phyloP scores from a whole-genome alignment of 306 rosid genomes.

The Cucurbita pepo region DNA sequence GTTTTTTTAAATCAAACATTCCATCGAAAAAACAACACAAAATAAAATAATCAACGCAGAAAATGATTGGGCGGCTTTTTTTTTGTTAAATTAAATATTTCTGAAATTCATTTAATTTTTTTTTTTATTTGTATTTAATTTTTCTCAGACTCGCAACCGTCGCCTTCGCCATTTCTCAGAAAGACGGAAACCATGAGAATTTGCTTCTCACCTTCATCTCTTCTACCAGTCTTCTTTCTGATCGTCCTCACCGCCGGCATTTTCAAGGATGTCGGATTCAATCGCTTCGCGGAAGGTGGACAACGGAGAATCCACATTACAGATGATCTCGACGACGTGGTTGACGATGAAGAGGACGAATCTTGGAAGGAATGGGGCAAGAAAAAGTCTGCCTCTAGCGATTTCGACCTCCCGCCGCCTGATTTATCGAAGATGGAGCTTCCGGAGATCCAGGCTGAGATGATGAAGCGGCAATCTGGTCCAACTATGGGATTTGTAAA shows the following conservation, averaged over 20 bases:
- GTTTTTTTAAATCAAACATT: too few relatives aligned
- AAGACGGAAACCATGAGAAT: conserved; percentile 1
- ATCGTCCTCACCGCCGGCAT: conserved; percentile 11
- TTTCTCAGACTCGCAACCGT: neutral
- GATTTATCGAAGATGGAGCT: conserved; percentile 46
- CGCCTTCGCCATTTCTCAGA: conserved; percentile 2
- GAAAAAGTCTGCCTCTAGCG: conserved; percentile 26
- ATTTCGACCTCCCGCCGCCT: conserved; percentile 23
- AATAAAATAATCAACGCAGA: too few relatives aligned
- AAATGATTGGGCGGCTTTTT: too few relatives aligned
- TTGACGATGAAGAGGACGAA: conserved; percentile 87
- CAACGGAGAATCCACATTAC: conserved; percentile 56
- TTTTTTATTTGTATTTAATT: neutral
- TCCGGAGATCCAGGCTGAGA: conserved; percentile 65
- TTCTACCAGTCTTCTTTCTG: conserved; percentile 9
- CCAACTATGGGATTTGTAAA: conserved; percentile 70
- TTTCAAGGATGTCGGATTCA: conserved; percentile 7
- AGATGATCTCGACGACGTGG: conserved; percentile 75
- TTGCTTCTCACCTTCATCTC: neutral
- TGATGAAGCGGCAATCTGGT: conserved; percentile 52
- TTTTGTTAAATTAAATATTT: neutral
- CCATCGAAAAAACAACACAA: too few relatives aligned
- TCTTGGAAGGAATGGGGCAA: conserved; percentile 81
- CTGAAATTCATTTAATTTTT: neutral
- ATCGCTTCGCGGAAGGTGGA: conserved; percentile 27